Conservation (phyloP, 768 basidiomycete genomes). For the Xerocomellus amylosporus region DNA sequence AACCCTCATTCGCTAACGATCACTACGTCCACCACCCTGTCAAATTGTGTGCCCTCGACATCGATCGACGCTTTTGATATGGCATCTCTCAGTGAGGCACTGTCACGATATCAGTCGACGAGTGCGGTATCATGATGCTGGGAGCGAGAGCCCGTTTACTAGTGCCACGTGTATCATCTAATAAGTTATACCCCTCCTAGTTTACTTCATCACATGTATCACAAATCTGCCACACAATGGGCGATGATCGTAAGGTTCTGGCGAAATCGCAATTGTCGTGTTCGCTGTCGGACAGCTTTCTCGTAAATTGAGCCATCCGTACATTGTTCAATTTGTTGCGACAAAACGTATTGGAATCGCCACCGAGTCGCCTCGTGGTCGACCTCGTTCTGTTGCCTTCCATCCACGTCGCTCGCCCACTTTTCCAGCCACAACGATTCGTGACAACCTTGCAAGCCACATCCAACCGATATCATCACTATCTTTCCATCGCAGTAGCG, state of each 20-base stretch:
- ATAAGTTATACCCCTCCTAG: slow-evolving; percentile 7
- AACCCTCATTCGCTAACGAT: slow-evolving; percentile 12
- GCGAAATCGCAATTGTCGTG: not conserved
- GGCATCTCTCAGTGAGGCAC: slow-evolving; percentile 22
- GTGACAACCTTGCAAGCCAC: not conserved
- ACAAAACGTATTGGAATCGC: not conserved
- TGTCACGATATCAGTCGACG: slow-evolving; percentile 26
- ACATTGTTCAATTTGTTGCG: not conserved
- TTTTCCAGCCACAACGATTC: slow-evolving; percentile 1
- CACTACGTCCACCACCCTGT: slow-evolving; percentile 7
- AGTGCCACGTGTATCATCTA: slow-evolving; percentile 3
- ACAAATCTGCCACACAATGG: slow-evolving; percentile 6
- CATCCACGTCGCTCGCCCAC: slow-evolving; percentile 2
- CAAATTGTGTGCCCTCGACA: slow-evolving; percentile 2
- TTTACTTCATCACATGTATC: slow-evolving; percentile 12
- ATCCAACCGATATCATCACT: not conserved
- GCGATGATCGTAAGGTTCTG: too few relatives aligned
- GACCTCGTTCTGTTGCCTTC: slow-evolving; percentile 17
- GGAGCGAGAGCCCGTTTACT: not conserved
- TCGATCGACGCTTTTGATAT: slow-evolving; percentile 24
- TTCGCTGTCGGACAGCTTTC: not conserved
- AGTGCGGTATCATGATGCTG: slow-evolving; percentile 10
- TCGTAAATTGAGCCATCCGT: not conserved
- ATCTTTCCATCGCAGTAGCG: slow-evolving; percentile 5
- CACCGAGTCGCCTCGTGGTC: slow-evolving; percentile 19